These are phyloP conservation scores for Phytophthora constricta DNA, from an alignment of 352 stramenopile species.

Conservation along the genomic window DNA sequence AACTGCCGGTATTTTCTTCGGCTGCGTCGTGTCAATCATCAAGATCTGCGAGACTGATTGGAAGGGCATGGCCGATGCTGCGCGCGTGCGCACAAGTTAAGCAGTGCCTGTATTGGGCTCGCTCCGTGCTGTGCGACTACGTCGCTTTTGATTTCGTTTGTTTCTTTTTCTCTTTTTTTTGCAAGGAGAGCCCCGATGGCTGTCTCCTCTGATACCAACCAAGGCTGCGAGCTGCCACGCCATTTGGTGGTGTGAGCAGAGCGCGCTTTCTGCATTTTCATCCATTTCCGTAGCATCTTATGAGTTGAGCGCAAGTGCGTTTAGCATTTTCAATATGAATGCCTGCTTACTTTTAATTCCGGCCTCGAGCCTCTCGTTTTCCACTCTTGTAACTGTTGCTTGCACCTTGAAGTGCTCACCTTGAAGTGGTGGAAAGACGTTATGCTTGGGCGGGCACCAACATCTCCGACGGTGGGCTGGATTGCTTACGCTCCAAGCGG, in stretches of 20 bases:
- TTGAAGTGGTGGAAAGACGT: too few relatives aligned
- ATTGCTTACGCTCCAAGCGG: too few relatives aligned
- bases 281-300: slow-evolving; percentile 31
- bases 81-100: slow-evolving; percentile 57
- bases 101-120: neutral
- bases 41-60: slow-evolving; percentile 70
- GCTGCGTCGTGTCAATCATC: slow-evolving; percentile 58
- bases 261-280: slow-evolving; percentile 18
- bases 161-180: slow-evolving; percentile 25
- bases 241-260: neutral
- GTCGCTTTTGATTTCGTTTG: neutral
- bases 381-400: too few relatives aligned
- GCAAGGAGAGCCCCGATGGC: slow-evolving; percentile 6
- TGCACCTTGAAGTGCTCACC: too few relatives aligned
- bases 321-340: slow-evolving; percentile 40
- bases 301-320: slow-evolving; percentile 36
- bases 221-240: slow-evolving; percentile 2
- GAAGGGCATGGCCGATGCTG: slow-evolving; percentile 62
- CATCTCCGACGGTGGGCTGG: too few relatives aligned
- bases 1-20: slow-evolving; percentile 61
- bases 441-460: too few relatives aligned
- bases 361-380: too few relatives aligned
- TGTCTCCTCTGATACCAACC: neutral
- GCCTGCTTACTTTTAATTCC: too few relatives aligned
- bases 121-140: too few relatives aligned